Conservation (phyloP, 768 basidiomycete species). For the Pleurotus citrinopileatus region DNA sequence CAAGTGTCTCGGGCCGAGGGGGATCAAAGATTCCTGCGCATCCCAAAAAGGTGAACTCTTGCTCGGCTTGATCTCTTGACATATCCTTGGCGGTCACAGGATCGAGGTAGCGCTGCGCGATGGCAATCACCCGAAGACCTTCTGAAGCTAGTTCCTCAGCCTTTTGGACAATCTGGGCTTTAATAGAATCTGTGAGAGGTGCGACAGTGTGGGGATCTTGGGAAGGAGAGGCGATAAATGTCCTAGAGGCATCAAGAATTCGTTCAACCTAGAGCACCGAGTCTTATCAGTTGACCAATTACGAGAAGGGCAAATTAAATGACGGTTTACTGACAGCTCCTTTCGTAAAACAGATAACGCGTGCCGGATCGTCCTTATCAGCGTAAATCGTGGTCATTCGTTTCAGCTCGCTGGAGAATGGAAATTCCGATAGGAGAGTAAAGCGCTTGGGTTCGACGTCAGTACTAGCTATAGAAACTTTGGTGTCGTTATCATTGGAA, state of each 20-base stretch:
- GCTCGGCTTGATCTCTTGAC: slow-evolving; percentile 42
- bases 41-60: slow-evolving; percentile 46
- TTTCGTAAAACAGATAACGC: slow-evolving; percentile 28
- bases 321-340: slow-evolving; percentile 37
- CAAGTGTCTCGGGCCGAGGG: slow-evolving; percentile 50
- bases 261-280: slow-evolving; percentile 32
- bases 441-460: slow-evolving; percentile 22
- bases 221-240: slow-evolving; percentile 27
- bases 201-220: slow-evolving; percentile 17
- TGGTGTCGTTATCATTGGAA: slow-evolving; percentile 18
- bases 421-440: slow-evolving; percentile 33
- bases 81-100: slow-evolving; percentile 21
- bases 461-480: neutral
- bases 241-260: slow-evolving; percentile 44
- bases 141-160: slow-evolving; percentile 37
- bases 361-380: slow-evolving; percentile 21
- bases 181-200: slow-evolving; percentile 26
- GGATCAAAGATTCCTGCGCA: slow-evolving; percentile 58
- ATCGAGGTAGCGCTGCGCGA: slow-evolving; percentile 25
- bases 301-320: neutral
- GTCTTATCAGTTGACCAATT: neutral
- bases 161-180: slow-evolving; percentile 14
- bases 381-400: slow-evolving; percentile 42
- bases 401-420: slow-evolving; percentile 52
- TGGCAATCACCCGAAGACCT: slow-evolving; percentile 38